These are phyloP conservation scores for Aspergillus carbonarius DNA, from an alignment of 2,329 filamentous ascomycete species.

Conservation along the genomic window DNA sequence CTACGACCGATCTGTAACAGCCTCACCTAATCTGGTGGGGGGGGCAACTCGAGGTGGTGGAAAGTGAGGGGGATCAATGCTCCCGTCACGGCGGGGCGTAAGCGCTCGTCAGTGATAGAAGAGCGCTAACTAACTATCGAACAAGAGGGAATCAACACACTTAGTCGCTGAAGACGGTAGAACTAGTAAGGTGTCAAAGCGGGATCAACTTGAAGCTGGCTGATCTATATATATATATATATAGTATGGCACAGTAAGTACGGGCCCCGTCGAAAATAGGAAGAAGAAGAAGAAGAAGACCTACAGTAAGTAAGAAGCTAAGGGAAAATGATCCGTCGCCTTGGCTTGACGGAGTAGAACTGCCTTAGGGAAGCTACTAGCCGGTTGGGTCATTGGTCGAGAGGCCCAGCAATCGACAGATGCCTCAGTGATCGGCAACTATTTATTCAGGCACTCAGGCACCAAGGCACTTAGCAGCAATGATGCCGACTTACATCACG, in stretches of 20 bases:
- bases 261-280: neutral
- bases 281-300: neutral
- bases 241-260: neutral
- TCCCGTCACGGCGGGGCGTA: conserved; percentile 6
- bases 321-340: neutral
- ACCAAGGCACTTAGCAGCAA: neutral
- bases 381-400: neutral
- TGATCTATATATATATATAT: neutral
- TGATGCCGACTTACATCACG: conserved; percentile 12
- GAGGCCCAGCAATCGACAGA: neutral
- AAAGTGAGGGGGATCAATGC: conserved; percentile 7
- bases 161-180: neutral
- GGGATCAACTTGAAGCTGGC: neutral
- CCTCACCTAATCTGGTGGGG: conserved; percentile 1
- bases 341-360: neutral
- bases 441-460: conserved; percentile 20
- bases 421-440: neutral
- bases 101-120: conserved; percentile 2
- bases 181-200: neutral
- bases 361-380: neutral
- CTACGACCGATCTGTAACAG: conserved; percentile 1
- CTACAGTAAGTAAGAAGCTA: neutral
- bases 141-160: neutral
- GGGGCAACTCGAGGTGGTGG: neutral
- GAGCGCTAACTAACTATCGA: neutral